Conservation (phyloP, 257 asterid genomes). For the Apocynum venetum region DNA sequence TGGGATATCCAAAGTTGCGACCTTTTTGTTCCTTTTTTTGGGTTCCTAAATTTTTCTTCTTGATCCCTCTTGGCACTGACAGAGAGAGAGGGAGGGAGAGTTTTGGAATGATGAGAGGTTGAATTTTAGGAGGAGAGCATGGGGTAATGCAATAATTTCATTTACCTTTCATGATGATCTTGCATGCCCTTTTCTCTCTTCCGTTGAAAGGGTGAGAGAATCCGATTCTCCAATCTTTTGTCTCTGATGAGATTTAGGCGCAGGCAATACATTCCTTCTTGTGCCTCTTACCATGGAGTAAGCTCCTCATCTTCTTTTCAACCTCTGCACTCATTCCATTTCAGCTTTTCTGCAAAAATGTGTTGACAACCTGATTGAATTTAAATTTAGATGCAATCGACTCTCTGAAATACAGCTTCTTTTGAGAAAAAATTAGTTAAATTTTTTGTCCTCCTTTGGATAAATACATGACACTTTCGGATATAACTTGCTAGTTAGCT, state of each 20-base stretch:
- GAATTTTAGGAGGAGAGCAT: conserved; percentile 59
- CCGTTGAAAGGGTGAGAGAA: conserved; percentile 27
- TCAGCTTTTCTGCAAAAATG: background rate
- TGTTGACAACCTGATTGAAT: conserved; percentile 1
- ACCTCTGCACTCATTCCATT: background rate
- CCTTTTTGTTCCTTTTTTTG: conserved; percentile 13
- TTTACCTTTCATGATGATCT: conserved; percentile 35
- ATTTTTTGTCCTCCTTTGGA: background rate
- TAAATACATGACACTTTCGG: background rate
- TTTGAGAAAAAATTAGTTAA: background rate
- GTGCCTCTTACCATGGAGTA: conserved; percentile 69
- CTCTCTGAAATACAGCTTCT: background rate
- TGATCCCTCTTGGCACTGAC: conserved; percentile 11
- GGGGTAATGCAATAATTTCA: conserved; percentile 54
- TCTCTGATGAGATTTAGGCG: conserved; percentile 66
- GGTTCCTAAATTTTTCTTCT: conserved; percentile 14
- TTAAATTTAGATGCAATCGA: background rate
- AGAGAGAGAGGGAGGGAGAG: conserved; percentile 12
- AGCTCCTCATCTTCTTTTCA: conserved; percentile 24
- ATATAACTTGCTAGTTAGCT: background rate
- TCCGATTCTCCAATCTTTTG: conserved; percentile 27
- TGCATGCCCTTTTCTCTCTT: conserved; percentile 24
- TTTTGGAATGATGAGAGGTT: conserved; percentile 41
- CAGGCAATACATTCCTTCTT: conserved; percentile 67
- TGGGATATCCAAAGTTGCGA: conserved; percentile 20